Conservation (phyloP, 306 rosid genomes). For the Mimosa pudica region DNA sequence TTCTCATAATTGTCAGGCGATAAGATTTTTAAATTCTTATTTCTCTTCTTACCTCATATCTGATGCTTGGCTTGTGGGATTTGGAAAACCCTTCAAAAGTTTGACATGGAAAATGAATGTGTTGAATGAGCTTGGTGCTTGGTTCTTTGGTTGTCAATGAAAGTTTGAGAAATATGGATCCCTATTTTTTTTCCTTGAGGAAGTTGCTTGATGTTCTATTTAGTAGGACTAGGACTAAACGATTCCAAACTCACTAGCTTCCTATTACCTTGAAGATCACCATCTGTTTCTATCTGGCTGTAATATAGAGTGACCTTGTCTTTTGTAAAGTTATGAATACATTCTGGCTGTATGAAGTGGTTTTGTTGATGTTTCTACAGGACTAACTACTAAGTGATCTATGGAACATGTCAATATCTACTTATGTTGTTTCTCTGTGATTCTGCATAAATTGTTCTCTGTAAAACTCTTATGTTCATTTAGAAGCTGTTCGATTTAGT, state of each 20-base stretch:
- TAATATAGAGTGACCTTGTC: not conserved
- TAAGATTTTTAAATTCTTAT: not conserved
- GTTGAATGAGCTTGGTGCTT: conserved; percentile 27
- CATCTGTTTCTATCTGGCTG: not conserved
- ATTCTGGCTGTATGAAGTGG: conserved; percentile 29
- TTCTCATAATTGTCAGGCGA: not conserved
- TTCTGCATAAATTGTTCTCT: not conserved
- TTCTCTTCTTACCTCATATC: not conserved
- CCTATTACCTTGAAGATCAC: not conserved
- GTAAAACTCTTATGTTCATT: not conserved
- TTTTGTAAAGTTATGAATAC: conserved; percentile 4
- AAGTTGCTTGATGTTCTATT: conserved; percentile 25
- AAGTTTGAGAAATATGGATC: conserved; percentile 1
- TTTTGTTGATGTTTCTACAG: conserved; percentile 2
- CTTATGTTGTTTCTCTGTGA: conserved; percentile 12
- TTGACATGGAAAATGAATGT: not conserved
- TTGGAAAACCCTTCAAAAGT: not conserved
- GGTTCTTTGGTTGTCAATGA: conserved; percentile 16
- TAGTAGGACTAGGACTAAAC: conserved; percentile 14
- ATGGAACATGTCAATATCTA: conserved; percentile 18
- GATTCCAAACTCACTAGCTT: not conserved
- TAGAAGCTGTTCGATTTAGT: conserved; percentile 10
- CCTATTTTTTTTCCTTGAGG: conserved; percentile 26
- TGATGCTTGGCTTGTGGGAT: not conserved
- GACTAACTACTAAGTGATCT: conserved; percentile 8